Percentiles rank a stretch among this genome's conserved stretches.
phyloP scores from a whole-genome alignment of 441 rosid genomes.

The Syzygium syzygioides region DNA sequence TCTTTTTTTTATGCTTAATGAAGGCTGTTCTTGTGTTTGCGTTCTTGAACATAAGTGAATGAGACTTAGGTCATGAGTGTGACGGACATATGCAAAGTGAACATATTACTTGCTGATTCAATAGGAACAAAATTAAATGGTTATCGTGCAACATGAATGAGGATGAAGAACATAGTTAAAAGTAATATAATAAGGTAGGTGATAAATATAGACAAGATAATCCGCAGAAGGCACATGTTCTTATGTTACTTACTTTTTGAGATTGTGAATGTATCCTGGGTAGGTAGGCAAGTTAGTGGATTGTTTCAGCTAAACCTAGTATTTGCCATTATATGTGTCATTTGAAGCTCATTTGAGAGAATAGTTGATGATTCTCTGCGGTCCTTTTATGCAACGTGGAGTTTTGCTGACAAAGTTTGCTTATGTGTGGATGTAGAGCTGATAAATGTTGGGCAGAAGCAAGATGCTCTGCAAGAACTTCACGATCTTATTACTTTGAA shows the following conservation, averaged over 20 bases:
- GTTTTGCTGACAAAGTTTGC: no score
- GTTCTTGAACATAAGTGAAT: neutral
- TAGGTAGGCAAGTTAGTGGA: neutral
- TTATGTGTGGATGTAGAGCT: no score
- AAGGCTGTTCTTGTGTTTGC: neutral
- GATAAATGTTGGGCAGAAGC: no score
- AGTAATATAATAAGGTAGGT: neutral
- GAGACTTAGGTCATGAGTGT: neutral
- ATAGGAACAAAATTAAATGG: neutral
- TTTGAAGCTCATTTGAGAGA: no score
- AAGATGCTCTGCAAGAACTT: no score
- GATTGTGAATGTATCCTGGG: neutral
- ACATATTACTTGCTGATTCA: neutral
- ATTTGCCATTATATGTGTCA: neutral
- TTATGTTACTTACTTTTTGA: neutral
- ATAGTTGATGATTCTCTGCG: no score
- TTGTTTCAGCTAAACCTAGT: neutral
- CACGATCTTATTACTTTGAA: no score
- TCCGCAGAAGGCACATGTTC: neutral
- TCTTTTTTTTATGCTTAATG: neutral
- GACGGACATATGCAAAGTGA: neutral
- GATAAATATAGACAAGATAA: neutral
- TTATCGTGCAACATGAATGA: neutral
- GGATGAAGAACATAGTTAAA: neutral
- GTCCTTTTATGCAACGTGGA: no score